phyloP scores from a whole-genome alignment of 1,139 yeast genomes.

The Debaryomyces sp. region DNA sequence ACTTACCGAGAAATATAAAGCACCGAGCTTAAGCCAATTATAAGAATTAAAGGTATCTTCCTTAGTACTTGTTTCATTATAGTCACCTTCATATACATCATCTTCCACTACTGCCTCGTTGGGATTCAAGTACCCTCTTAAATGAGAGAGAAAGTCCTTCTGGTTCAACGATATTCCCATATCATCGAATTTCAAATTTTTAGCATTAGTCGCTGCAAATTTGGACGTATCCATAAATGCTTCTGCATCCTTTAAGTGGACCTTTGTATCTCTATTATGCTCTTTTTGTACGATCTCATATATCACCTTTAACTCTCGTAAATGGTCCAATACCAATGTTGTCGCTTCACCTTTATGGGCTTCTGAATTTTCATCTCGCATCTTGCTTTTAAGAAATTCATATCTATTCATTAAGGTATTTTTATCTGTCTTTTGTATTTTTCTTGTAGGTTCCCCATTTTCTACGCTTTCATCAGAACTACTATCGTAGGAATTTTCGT shows the following conservation, averaged over 20 bases:
- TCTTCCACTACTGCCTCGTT: constrained; percentile 16
- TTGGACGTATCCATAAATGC: constrained; percentile 42
- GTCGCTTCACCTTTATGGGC: constrained; percentile 43
- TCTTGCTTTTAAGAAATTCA: constrained; percentile 25
- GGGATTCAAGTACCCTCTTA: constrained; percentile 38
- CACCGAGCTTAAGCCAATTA: constrained; percentile 66
- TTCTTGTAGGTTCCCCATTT: constrained; percentile 8
- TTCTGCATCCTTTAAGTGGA: constrained; percentile 39
- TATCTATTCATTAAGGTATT: constrained; percentile 26
- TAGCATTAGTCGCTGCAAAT: constrained; percentile 54
- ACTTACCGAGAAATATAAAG: constrained; percentile 51
- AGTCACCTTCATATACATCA: constrained; percentile 14
- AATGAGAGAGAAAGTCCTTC: constrained; percentile 45
- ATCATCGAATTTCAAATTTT: constrained; percentile 58
- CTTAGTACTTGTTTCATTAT: constrained; percentile 9
- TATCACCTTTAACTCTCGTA: constrained; percentile 31
- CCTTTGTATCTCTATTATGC: constrained; percentile 26
- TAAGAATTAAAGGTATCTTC: constrained; percentile 38
- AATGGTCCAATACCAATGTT: constrained; percentile 25
- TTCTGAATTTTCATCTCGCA: constrained; percentile 24
- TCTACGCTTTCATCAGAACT: not conserved
- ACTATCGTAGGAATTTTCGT: not conserved
- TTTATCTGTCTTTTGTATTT: constrained; percentile 12
- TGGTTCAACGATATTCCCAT: constrained; percentile 51
- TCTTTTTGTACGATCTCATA: constrained; percentile 34